phyloP scores from a whole-genome alignment of 2,329 filamentous ascomycete species.

The Cladosporium halotolerans region DNA sequence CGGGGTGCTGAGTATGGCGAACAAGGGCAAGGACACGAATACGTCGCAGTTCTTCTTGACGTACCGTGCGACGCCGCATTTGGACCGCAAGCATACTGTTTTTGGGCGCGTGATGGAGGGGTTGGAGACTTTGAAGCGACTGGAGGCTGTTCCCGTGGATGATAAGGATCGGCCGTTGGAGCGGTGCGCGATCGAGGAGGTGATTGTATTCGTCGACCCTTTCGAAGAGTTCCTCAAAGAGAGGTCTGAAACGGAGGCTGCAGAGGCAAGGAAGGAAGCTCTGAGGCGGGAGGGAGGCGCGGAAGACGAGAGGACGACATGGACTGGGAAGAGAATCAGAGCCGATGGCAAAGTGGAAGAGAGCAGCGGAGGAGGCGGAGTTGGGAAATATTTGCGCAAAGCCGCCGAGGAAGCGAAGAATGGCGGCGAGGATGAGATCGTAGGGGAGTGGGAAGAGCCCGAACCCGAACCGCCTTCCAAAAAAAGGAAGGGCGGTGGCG shows the following conservation, averaged over 20 bases:
- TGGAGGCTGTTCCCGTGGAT: constrained; percentile 73
- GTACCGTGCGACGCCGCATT: constrained; percentile 75
- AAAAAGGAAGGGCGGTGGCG: constrained; percentile 59
- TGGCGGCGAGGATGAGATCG: constrained; percentile 50
- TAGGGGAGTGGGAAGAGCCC: constrained; percentile 56
- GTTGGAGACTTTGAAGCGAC: constrained; percentile 56
- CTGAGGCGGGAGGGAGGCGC: constrained; percentile 61
- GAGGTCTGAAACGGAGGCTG: constrained; percentile 46
- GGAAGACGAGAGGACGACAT: constrained; percentile 85
- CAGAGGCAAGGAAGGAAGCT: constrained; percentile 58
- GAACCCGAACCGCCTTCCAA: constrained; percentile 71
- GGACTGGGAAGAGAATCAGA: constrained; percentile 89
- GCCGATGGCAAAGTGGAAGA: constrained; percentile 52
- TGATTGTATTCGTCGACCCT: constrained; percentile 85
- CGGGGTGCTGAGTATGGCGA: constrained; percentile 88
- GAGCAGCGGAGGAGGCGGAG: constrained; percentile 45
- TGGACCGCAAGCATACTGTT: constrained; percentile 95
- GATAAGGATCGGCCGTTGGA: constrained; percentile 67
- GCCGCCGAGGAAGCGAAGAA: constrained; percentile 29
- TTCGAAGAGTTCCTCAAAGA: constrained; percentile 89
- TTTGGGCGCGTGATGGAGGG: constrained; percentile 83
- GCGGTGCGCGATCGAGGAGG: constrained; percentile 73
- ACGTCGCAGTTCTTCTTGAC: constrained; percentile 92
- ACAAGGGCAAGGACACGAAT: constrained; percentile 98
- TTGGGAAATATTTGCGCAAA: constrained; percentile 78